Evolutionary conservation across 768 basidiomycete genomes (phyloP), one percentile per base, ranked within the genome.

Genomic region (Kwoniella dejecticola): DNA sequence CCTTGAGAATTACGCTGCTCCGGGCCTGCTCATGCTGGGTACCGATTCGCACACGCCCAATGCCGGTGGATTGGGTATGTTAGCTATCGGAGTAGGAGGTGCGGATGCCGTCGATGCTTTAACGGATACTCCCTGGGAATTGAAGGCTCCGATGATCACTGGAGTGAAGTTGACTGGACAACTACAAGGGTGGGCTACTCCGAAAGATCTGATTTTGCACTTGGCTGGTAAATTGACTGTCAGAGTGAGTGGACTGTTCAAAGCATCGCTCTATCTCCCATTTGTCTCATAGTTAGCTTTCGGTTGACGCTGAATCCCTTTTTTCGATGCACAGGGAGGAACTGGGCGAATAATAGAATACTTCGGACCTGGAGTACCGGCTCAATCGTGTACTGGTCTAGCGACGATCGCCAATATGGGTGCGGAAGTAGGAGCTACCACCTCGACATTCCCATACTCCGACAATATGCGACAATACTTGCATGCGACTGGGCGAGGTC

Each of bases 401-500:
- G 96, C 95, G 1, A 98, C 96, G 1, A 89, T 99, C 57, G 89
- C 91, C 44, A 98, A 99, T 80, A 99, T 98, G 96, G 96, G 96
- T 52, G 96, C 96, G 12, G 96, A 99, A 82, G 94, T 98, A n/a
- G 96, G 96, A 38, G 96, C 96, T n/a, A 99, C 96, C 0, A 98
- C 96, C 0, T 95, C 94, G 1, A 91, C 89, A 5, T 99, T 99
- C 84, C 94, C 95, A 4, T 99, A 98, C 80, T 92, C 91, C 15
- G 80, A 85, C 17, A 86, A 86, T 71, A 98, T 98, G 95, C 84
- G 86, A 30, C 83, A 85, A 33, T 99, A 98, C 80, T 85, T 99
- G 29, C 82, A 85, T 65, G 93, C 93, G 19, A 99, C 96, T 8
- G 88, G 91, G 49, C 87, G 96, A 58, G 86, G 84, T 40, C 85